These are phyloP conservation scores for Taphrina betulina DNA, from an alignment of 1,139 yeast genomes.

Conservation along the genomic window DNA sequence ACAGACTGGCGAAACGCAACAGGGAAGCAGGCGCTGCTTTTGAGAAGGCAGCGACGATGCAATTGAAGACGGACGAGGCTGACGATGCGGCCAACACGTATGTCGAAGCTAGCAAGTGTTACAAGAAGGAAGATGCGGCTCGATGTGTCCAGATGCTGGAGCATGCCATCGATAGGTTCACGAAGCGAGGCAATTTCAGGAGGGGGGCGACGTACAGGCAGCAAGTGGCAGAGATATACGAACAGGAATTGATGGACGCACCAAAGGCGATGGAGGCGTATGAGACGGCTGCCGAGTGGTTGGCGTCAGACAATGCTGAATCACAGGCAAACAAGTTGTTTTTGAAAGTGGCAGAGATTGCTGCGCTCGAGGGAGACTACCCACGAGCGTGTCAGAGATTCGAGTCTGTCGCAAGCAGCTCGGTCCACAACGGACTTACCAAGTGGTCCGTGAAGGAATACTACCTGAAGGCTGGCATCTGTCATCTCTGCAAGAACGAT, in stretches of 20 bases:
- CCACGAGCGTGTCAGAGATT: constrained; percentile 32
- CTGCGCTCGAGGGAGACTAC: constrained; percentile 69
- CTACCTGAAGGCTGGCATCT: constrained; percentile 76
- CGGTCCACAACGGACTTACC: constrained; percentile 70
- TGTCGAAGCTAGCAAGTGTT: constrained; percentile 89
- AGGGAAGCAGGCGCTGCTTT: constrained; percentile 77
- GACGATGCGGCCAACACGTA: constrained; percentile 91
- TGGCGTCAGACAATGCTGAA: constrained; percentile 86
- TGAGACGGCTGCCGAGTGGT: constrained; percentile 96
- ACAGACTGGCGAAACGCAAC: constrained; percentile 68
- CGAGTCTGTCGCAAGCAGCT: constrained; percentile 40
- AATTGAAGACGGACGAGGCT: constrained; percentile 68
- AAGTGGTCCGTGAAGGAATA: constrained; percentile 94
- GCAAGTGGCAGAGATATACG: constrained; percentile 86
- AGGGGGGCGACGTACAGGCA: constrained; percentile 92
- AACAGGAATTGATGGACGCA: constrained; percentile 64
- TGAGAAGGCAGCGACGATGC: constrained; percentile 79
- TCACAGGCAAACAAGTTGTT: constrained; percentile 87
- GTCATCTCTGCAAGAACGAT: constrained; percentile 70
- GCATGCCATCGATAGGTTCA: constrained; percentile 77
- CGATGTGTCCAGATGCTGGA: constrained; percentile 54
- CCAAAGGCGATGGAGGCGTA: constrained; percentile 72
- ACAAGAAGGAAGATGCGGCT: constrained; percentile 64
- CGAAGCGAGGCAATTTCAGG: constrained; percentile 89
- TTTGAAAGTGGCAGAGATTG: constrained; percentile 84